Percentiles rank a stretch among this genome's conserved stretches.
These are phyloP conservation scores for Carex parvula DNA, from an alignment of 176 grass and related monocot species.

Conservation along the genomic window DNA sequence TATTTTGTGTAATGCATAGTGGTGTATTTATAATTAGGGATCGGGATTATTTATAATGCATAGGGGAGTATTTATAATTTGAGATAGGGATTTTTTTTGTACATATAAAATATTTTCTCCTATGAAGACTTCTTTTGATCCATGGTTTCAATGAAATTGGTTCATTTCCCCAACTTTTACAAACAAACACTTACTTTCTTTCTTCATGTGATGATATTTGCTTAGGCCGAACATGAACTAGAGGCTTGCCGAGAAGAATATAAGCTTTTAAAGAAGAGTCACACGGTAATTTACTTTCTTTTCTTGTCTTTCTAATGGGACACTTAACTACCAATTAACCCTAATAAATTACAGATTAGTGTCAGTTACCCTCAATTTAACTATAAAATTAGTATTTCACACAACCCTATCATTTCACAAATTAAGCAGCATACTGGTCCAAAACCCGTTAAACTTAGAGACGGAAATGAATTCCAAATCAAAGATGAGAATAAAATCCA, in stretches of 20 bases:
- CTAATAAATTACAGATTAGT: background rate
- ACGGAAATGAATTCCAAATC: background rate
- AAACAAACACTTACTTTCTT: background rate
- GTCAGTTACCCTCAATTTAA: background rate
- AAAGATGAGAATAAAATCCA: background rate
- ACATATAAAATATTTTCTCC: too few relatives aligned
- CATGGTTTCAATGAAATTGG: too few relatives aligned
- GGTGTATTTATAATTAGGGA: background rate
- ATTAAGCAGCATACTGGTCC: background rate
- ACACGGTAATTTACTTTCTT: slow-evolving; percentile 38
- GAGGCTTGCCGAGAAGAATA: slow-evolving; percentile 40
- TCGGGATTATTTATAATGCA: background rate
- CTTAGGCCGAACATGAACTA: slow-evolving; percentile 54
- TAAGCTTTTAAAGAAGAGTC: slow-evolving; percentile 31
- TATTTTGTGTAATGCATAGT: background rate
- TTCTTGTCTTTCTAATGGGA: background rate
- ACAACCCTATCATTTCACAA: background rate
- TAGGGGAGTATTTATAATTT: background rate
- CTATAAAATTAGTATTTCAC: background rate
- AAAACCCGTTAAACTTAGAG: background rate
- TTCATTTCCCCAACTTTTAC: background rate
- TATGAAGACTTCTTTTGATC: too few relatives aligned
- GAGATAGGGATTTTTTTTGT: background rate
- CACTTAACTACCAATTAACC: background rate
- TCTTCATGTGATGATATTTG: background rate